Conservation (phyloP, 2,329 filamentous ascomycete species). For the Exophiala alcalophila region DNA sequence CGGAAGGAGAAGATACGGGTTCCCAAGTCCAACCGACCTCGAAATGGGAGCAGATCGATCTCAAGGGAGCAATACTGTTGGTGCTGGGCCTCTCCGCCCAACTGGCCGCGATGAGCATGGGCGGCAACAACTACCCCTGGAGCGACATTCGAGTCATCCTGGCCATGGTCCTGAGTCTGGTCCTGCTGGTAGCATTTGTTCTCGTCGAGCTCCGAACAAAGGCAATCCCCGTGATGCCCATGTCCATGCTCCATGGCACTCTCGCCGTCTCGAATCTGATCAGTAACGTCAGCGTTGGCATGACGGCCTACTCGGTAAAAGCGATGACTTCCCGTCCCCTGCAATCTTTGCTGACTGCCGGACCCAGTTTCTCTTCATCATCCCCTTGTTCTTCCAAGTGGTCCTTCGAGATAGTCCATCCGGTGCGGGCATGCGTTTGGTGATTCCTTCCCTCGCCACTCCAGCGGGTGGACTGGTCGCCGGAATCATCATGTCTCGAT, state of each 20-base stretch:
- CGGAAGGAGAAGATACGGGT: constrained; percentile 10
- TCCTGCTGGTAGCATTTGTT: constrained; percentile 40
- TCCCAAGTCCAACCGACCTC: constrained; percentile 30
- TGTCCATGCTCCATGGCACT: constrained; percentile 53
- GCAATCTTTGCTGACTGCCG: background rate
- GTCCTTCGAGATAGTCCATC: constrained; percentile 44
- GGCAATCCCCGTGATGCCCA: constrained; percentile 45
- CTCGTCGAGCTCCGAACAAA: constrained; percentile 42
- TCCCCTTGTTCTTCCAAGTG: constrained; percentile 46
- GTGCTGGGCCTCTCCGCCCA: constrained; percentile 59
- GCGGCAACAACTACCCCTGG: constrained; percentile 48
- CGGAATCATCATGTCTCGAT: constrained; percentile 49
- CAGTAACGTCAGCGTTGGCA: constrained; percentile 59
- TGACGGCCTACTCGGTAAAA: constrained; percentile 62
- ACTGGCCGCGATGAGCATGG: constrained; percentile 45
- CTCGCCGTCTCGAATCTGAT: constrained; percentile 56
- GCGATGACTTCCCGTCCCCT: constrained; percentile 23
- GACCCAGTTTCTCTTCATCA: constrained; percentile 48
- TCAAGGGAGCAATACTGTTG: constrained; percentile 56
- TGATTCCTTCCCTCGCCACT: constrained; percentile 46
- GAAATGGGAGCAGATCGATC: constrained; percentile 56
- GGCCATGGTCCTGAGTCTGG: constrained; percentile 39
- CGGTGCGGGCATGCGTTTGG: constrained; percentile 44
- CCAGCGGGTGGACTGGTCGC: constrained; percentile 45
- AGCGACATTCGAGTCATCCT: constrained; percentile 41